These are phyloP conservation scores for Aureobasidium namibiae DNA, from an alignment of 2,329 filamentous ascomycete species.

Conservation along the genomic window DNA sequence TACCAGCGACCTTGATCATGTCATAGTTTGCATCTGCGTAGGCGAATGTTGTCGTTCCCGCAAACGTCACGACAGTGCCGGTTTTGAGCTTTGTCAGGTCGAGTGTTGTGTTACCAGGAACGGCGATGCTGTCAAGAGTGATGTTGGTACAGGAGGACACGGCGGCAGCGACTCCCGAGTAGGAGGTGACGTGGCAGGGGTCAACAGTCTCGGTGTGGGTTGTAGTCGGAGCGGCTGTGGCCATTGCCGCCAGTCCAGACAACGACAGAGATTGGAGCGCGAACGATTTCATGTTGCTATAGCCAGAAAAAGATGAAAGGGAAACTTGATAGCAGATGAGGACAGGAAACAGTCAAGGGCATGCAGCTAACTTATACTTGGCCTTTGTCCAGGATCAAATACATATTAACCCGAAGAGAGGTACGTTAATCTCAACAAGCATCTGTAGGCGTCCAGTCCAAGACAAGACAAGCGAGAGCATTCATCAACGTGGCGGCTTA, in stretches of 20 bases:
- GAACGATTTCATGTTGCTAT: neutral
- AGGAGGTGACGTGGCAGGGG: conserved; percentile 6
- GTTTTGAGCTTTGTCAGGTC: conserved; percentile 33
- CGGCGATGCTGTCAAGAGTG: conserved; percentile 32
- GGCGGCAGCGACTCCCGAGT: conserved; percentile 20
- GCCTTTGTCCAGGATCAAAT: neutral
- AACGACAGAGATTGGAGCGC: neutral
- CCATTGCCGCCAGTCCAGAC: neutral
- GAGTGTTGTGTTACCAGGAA: conserved; percentile 31
- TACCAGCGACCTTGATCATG: conserved; percentile 32
- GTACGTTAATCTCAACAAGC: neutral
- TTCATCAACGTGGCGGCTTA: neutral
- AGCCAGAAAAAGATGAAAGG: neutral
- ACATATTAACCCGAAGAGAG: neutral
- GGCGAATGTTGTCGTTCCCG: conserved; percentile 32
- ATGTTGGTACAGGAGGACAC: conserved; percentile 36
- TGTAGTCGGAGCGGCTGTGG: neutral
- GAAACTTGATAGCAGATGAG: neutral
- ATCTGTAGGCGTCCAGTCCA: neutral
- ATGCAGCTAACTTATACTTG: neutral
- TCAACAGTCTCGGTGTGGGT: neutral
- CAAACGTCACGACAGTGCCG: conserved; percentile 36
- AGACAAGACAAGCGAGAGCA: conserved; percentile 1
- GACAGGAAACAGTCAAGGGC: neutral
- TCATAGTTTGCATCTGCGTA: conserved; percentile 33